A percentile compares a stretch with the other conserved stretches of the same genome.
Evolutionary conservation across 1,284 basidiomycete species (phyloP).

Genomic region (Ganoderma lucidum): DNA sequence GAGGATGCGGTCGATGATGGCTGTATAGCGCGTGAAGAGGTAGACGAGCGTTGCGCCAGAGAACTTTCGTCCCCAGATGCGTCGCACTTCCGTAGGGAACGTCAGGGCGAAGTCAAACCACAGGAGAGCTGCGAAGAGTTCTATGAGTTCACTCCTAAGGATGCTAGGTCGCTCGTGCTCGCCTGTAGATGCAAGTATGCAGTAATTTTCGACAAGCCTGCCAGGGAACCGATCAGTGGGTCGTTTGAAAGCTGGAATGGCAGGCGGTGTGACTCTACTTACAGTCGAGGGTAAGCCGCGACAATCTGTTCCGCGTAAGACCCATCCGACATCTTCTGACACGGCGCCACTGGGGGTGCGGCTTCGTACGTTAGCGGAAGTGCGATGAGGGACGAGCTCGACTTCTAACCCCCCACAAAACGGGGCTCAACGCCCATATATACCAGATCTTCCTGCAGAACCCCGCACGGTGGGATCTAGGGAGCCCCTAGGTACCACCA

Average conservation of each 20-base stretch:
- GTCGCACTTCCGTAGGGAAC: constrained; percentile 25
- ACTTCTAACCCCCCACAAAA: neutral
- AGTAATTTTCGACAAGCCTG: constrained; percentile 12
- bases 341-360: neutral
- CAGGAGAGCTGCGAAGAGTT: constrained; percentile 2
- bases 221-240: neutral
- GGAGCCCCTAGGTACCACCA: neutral
- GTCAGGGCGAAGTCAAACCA: constrained; percentile 27
- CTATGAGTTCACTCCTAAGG: neutral
- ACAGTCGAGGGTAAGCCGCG: constrained; percentile 1
- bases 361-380: neutral
- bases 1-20: constrained; percentile 18
- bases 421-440: neutral
- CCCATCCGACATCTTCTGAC: neutral
- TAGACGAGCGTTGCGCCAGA: constrained; percentile 28
- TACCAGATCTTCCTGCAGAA: neutral
- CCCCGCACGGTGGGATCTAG: neutral
- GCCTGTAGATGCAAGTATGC: constrained; percentile 3
- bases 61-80: constrained; percentile 27
- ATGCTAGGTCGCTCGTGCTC: neutral
- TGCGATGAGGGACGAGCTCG: neutral
- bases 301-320: neutral
- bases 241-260: neutral
- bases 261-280: neutral
- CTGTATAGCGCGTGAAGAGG: constrained; percentile 30